phyloP scores from a whole-genome alignment of 1,139 yeast genomes.

The Yueomyces sp. region DNA sequence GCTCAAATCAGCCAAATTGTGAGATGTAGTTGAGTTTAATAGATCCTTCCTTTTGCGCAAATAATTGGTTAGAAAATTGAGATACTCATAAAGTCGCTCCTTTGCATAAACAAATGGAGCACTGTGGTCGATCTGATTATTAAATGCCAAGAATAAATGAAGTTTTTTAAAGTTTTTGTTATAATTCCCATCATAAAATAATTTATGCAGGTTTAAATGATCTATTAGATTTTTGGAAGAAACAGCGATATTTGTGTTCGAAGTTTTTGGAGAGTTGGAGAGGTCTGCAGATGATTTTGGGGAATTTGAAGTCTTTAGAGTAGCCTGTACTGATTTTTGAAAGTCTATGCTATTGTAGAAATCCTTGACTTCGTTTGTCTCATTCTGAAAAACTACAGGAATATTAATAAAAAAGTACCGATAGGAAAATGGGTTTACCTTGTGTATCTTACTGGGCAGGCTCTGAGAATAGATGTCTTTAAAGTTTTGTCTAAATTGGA shows the following conservation, averaged over 20 bases:
- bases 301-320: neutral
- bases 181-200: conserved; percentile 15
- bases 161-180: conserved; percentile 13
- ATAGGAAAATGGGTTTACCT: neutral
- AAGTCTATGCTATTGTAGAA: too few relatives aligned
- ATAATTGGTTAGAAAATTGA: conserved; percentile 11
- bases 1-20: neutral
- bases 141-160: conserved; percentile 17
- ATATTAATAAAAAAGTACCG: neutral
- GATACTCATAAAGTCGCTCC: conserved; percentile 13
- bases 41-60: conserved; percentile 9
- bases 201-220: conserved; percentile 5
- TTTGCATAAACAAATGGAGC: conserved; percentile 13
- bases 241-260: too few relatives aligned
- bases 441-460: neutral
- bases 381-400: neutral
- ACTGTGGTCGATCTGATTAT: conserved; percentile 10
- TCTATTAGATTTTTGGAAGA: too few relatives aligned
- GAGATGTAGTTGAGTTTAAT: neutral
- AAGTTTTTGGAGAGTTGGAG: too few relatives aligned
- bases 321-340: neutral
- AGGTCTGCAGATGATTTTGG: too few relatives aligned
- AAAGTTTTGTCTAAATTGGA: too few relatives aligned
- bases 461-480: neutral
- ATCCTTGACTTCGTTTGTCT: too few relatives aligned